Conservation (phyloP, 1,284 basidiomycete species). For the Hypsizygus ulmarius region DNA sequence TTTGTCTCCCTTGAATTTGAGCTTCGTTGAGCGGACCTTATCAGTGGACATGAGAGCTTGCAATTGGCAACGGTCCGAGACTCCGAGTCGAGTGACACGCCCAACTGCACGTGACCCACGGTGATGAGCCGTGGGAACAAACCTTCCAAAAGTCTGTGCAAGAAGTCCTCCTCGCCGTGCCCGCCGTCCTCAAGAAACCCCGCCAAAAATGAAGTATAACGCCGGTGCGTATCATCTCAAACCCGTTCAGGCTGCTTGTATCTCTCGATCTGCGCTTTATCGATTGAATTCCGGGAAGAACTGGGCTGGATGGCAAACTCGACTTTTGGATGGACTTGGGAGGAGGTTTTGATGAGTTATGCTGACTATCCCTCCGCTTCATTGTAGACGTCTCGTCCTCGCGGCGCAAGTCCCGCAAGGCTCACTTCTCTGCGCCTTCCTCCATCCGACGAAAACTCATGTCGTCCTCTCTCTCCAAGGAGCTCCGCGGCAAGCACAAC, state of each 20-base stretch:
- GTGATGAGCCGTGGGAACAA: constrained; percentile 33
- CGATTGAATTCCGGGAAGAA: constrained; percentile 27
- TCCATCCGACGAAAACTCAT: constrained; percentile 96
- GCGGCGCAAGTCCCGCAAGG: constrained; percentile 96
- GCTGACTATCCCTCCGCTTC: constrained; percentile 26
- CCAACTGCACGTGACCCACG: constrained; percentile 23
- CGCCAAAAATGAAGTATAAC: constrained; percentile 73
- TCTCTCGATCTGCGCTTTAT: constrained; percentile 24
- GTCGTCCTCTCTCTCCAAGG: constrained; percentile 95
- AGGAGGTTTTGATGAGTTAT: constrained; percentile 24
- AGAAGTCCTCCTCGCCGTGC: constrained; percentile 36
- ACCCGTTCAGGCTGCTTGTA: constrained; percentile 12
- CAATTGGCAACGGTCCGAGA: neutral
- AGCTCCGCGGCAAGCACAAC: constrained; percentile 90
- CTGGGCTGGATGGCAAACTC: constrained; percentile 53
- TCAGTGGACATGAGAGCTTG: constrained; percentile 40
- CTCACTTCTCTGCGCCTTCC: constrained; percentile 92
- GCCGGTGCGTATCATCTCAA: constrained; percentile 55
- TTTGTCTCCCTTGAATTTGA: constrained; percentile 88
- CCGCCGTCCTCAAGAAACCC: constrained; percentile 57
- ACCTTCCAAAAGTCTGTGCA: constrained; percentile 11
- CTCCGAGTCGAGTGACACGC: neutral
- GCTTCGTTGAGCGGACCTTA: constrained; percentile 63
- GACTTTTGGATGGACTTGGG: constrained; percentile 44
- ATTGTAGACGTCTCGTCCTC: constrained; percentile 77